These are phyloP conservation scores for Diddensiella transvaalensis DNA, from an alignment of 805 yeast genomes.

Conservation along the genomic window DNA sequence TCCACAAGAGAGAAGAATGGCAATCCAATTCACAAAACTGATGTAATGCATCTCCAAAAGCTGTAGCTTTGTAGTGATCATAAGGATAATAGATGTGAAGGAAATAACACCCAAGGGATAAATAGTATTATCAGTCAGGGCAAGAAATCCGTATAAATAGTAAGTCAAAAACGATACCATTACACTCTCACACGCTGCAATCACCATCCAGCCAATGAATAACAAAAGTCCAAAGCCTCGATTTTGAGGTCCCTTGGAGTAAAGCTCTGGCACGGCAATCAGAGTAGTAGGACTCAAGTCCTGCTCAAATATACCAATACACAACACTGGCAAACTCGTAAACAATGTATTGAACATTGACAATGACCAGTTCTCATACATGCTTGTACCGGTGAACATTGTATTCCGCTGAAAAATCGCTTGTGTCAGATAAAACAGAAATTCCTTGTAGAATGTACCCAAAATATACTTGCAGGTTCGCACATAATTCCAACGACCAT, in stretches of 20 bases:
- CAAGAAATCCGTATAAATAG: slow-evolving; percentile 64
- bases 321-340: slow-evolving; percentile 86
- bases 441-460: slow-evolving; percentile 92
- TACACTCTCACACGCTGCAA: slow-evolving; percentile 71
- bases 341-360: slow-evolving; percentile 96
- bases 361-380: slow-evolving; percentile 93
- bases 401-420: slow-evolving; percentile 81
- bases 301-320: slow-evolving; percentile 93
- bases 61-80: slow-evolving; percentile 76
- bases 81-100: slow-evolving; percentile 66
- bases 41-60: slow-evolving; percentile 73
- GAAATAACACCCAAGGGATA: slow-evolving; percentile 78
- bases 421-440: slow-evolving; percentile 85
- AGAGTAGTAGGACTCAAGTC: slow-evolving; percentile 86
- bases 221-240: slow-evolving; percentile 68
- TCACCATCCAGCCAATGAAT: slow-evolving; percentile 72
- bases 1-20: slow-evolving; percentile 65
- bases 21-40: slow-evolving; percentile 62
- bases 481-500: slow-evolving; percentile 93
- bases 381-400: slow-evolving; percentile 85
- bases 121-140: slow-evolving; percentile 67
- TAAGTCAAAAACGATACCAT: slow-evolving; percentile 64
- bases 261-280: slow-evolving; percentile 87
- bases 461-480: slow-evolving; percentile 88
- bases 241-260: slow-evolving; percentile 68